phyloP scores from a whole-genome alignment of 441 rosid genomes.

The Croton laevigatus region DNA sequence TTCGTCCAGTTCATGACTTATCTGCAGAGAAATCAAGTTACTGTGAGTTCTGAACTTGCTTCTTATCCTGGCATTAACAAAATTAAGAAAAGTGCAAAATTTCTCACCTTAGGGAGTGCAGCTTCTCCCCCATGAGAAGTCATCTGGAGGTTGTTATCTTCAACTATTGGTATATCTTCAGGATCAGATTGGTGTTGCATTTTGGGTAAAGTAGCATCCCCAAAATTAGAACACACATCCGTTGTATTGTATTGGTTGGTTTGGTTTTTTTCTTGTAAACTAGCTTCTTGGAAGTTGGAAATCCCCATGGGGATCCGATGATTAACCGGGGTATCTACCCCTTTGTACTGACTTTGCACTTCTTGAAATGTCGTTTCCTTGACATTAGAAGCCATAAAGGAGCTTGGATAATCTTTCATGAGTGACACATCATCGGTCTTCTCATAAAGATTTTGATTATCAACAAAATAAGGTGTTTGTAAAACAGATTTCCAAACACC shows the following conservation, averaged over 20 bases:
- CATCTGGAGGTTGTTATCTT: not conserved
- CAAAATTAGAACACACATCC: too few relatives aligned
- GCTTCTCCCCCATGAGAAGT: not conserved
- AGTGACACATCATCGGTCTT: slow-evolving; percentile 3
- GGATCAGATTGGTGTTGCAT: too few relatives aligned
- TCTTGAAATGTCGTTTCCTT: not conserved
- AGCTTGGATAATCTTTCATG: not conserved
- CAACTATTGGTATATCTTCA: not conserved
- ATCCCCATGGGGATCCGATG: not conserved
- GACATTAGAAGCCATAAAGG: not conserved
- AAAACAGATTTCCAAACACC: not conserved
- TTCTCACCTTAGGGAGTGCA: not conserved
- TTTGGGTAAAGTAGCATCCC: too few relatives aligned
- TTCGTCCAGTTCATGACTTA: too few relatives aligned
- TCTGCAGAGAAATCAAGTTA: not conserved
- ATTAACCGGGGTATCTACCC: not conserved
- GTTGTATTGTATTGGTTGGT: too few relatives aligned
- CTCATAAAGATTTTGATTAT: not conserved
- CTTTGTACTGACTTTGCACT: not conserved
- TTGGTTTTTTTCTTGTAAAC: not conserved
- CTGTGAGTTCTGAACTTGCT: not conserved
- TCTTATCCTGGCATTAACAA: not conserved
- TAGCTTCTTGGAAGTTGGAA: not conserved
- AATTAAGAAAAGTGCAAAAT: not conserved
- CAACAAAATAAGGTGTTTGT: not conserved